A percentile compares a stretch with the other conserved stretches of the same genome.
Evolutionary conservation across 805 yeast species (phyloP).

Genomic region (Metschnikowia gruessii): DNA sequence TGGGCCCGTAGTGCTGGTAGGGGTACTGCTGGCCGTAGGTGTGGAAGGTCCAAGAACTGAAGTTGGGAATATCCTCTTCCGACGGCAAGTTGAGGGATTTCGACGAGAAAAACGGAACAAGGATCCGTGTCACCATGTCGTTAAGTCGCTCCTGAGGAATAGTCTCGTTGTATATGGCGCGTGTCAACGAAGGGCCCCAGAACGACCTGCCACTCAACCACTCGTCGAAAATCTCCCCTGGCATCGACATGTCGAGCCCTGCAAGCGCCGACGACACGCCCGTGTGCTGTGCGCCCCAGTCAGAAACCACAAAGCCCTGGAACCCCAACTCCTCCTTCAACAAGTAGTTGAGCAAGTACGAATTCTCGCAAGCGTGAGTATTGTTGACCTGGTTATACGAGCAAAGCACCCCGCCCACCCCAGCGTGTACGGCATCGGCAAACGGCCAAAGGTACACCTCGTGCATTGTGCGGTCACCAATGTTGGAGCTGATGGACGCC

Average conservation of each 20-base stretch:
- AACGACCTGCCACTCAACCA: slow-evolving; percentile 53
- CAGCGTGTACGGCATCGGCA: slow-evolving; percentile 59
- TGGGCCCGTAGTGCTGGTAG: slow-evolving; percentile 54
- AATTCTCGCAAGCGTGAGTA: slow-evolving; percentile 58
- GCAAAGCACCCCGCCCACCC: slow-evolving; percentile 62
- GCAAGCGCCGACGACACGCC: slow-evolving; percentile 56
- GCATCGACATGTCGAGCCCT: slow-evolving; percentile 68
- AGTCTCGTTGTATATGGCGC: slow-evolving; percentile 54
- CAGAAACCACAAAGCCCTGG: slow-evolving; percentile 65
- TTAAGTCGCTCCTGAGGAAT: slow-evolving; percentile 50
- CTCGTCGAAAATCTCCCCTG: slow-evolving; percentile 52
- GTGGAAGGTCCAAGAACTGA: slow-evolving; percentile 57
- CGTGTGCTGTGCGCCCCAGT: slow-evolving; percentile 63
- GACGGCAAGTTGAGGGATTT: slow-evolving; percentile 37
- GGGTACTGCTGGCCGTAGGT: slow-evolving; percentile 54
- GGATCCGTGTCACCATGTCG: slow-evolving; percentile 60
- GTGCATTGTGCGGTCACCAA: slow-evolving; percentile 60
- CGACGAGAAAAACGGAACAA: slow-evolving; percentile 54
- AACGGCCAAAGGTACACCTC: slow-evolving; percentile 66
- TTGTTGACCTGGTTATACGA: slow-evolving; percentile 56
- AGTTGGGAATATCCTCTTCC: slow-evolving; percentile 47
- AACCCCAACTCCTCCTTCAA: slow-evolving; percentile 62
- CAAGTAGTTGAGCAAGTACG: slow-evolving; percentile 51
- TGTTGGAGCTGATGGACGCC: slow-evolving; percentile 48
- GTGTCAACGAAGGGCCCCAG: slow-evolving; percentile 57